Base-by-base conservation (phyloP, 768 basidiomycete genomes). In the Sistotremastrum suecicum region DNA sequence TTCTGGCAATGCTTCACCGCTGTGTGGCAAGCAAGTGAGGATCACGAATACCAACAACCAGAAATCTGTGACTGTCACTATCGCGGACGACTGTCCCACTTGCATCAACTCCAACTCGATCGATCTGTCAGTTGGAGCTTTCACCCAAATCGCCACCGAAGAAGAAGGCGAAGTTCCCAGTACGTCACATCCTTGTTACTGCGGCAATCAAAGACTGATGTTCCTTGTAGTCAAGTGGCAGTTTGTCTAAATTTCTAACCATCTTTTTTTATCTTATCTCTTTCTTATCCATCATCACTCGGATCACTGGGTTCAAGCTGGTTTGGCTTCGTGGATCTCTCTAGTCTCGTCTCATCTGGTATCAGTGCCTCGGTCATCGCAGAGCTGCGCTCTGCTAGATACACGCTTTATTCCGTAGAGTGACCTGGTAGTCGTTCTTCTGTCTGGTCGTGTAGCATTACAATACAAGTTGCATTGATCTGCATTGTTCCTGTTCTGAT, bases 41-140 rank as follows among this genome's bases (percentile, higher is more conserved):
- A 74, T 95, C 57, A 77, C 66, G 48, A 83, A 85, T 66, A 64
- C 65, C 41, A 53, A 63, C 29, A 77, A 75, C 62, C 67, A 71
- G 42, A 74, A 77, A 60, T 57, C 60, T n/a, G 70, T 83, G 48
- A 67, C 60, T 3, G 87, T 78, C 39, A 71, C 67, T 29, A 68
- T 95, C 51, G 84, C 74, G 8, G 88, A 90, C 53, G 78, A 71
- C 35, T 95, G 89, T 69, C 87, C 88, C 29, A 80, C 80, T 12
- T 94, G 88, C 65, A 12, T 7, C 0, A 76, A 73, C 54, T 34
- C 34, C 31, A 71, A 81, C 60, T 83, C 80, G 10, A 77, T 95
- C 56, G 83, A 87, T 55, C 66, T 86, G 38, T 85, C 83, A n/a
- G 45, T 53, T 42, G 76, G 56, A 45, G 82, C 84, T 39, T 91